Evolutionary conservation across 768 basidiomycete genomes (phyloP), one percentile per base, ranked within the genome.

Genomic region (Termitomyces eurrhizus): DNA sequence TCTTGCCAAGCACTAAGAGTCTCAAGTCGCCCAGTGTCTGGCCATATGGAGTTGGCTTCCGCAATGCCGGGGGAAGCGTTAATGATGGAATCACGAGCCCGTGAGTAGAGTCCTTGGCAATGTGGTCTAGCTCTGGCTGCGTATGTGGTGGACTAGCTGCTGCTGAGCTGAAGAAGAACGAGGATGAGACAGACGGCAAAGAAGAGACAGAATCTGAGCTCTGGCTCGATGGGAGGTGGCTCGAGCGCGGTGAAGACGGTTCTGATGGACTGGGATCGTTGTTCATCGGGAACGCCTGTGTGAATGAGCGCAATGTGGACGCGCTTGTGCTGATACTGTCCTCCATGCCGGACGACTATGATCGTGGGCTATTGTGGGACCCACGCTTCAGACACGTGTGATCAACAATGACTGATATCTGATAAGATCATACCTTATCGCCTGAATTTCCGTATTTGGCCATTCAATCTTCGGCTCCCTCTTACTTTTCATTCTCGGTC

Each of bases 111-210:
- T 78, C 76, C 56, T 68, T 70, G 62, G 64, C 65, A 29, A 50
- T 50, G 62, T 73, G 72, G 58, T 80, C 78, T 24, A 75, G 72
- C 13, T 76, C 76, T 24, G 76, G 70, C 36, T 80, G 79, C 0
- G 76, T 73, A 52, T 83, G 85, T 0, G 82, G 84, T 2, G 87
- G 88, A 61, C 86, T 88, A 0, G 83, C 83, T 13, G 86, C 86
- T 0, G 82, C 85, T 11, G 88, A 90, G 36, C 87, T 89, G 75
- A 89, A 90, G 75, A 90, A 88, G 78, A 89, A 89, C 0, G 56
- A 57, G 24, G 56, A 57, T 18, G 56, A 46, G 45, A 57, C 45
- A 14, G 56, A 57, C 7, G 56, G 87, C 3, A 90, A 75, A 6
- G 89, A 90, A 1, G 89, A 90, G 44, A 85, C 74, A 1, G 86